Evolutionary conservation across 2,329 filamentous ascomycete species (phyloP).

Genomic region (Aspergillus pseudoviridinutans): DNA sequence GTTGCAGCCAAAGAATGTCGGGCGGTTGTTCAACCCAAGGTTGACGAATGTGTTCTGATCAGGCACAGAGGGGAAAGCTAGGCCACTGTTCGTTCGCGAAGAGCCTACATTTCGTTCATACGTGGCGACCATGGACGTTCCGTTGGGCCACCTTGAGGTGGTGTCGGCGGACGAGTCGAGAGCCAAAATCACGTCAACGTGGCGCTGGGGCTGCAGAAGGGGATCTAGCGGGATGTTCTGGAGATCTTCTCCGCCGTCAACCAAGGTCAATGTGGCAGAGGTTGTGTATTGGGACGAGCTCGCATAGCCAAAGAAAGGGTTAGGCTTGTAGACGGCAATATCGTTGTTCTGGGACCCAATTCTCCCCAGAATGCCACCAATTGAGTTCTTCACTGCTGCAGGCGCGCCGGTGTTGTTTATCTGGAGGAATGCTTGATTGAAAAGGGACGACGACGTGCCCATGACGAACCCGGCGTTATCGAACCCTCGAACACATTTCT

Average conservation of each 20-base stretch:
- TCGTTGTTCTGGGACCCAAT: constrained; percentile 58
- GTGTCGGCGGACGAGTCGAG: constrained; percentile 72
- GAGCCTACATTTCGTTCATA: constrained; percentile 59
- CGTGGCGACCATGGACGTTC: constrained; percentile 66
- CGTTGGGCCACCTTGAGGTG: constrained; percentile 65
- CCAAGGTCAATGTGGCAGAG: constrained; percentile 56
- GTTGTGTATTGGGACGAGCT: constrained; percentile 56
- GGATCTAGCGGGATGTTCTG: constrained; percentile 76
- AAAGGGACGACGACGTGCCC: constrained; percentile 78
- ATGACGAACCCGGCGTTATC: constrained; percentile 79
- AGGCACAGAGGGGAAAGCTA: constrained; percentile 65
- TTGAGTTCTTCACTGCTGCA: constrained; percentile 47
- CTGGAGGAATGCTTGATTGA: constrained; percentile 69
- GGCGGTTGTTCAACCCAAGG: constrained; percentile 64
- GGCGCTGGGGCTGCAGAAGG: constrained; percentile 63
- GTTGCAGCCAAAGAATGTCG: constrained; percentile 76
- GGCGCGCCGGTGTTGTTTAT: constrained; percentile 51
- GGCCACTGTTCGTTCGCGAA: constrained; percentile 57
- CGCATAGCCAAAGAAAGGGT: constrained; percentile 67
- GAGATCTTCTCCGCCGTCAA: constrained; percentile 70
- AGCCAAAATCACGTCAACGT: constrained; percentile 74
- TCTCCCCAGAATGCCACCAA: constrained; percentile 49
- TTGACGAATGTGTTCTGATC: constrained; percentile 72
- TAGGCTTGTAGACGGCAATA: constrained; percentile 68
- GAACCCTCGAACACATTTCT: constrained; percentile 68